Conservation (phyloP, 306 rosid genomes). For the Quillaja saponaria region DNA sequence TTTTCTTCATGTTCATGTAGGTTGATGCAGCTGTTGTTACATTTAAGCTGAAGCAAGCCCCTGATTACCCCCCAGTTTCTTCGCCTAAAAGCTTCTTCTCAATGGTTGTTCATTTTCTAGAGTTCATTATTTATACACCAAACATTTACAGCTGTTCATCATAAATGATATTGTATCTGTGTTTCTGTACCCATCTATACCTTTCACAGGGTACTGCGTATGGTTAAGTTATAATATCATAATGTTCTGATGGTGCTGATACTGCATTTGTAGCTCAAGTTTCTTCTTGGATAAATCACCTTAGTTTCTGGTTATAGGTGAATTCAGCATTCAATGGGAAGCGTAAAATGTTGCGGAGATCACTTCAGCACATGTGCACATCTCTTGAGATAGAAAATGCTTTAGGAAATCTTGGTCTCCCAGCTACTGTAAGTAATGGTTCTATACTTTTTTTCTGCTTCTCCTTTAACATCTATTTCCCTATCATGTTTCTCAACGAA, state of each 20-base stretch:
- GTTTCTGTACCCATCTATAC: too few relatives aligned
- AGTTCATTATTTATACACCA: conserved; percentile 17
- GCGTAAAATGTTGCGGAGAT: conserved; percentile 83
- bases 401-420: conserved; percentile 60
- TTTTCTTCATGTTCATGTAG: conserved; percentile 45
- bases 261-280: too few relatives aligned
- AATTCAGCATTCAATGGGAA: conserved; percentile 90
- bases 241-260: too few relatives aligned
- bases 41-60: conserved; percentile 71
- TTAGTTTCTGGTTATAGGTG: conserved; percentile 55
- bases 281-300: too few relatives aligned
- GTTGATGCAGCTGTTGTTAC: conserved; percentile 92
- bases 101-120: conserved; percentile 49
- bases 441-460: neutral
- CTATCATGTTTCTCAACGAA: conserved; percentile 3
- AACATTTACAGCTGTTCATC: conserved; percentile 18
- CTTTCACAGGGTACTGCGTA: too few relatives aligned
- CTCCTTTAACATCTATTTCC: neutral
- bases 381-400: conserved; percentile 71
- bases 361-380: conserved; percentile 79
- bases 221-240: too few relatives aligned
- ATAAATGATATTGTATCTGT: conserved; percentile 26
- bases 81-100: conserved; percentile 87
- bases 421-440: conserved; percentile 56
- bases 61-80: conserved; percentile 65